Percentiles rank a stretch among this genome's conserved stretches.
phyloP scores from a whole-genome alignment of 345 rosid species.

The Cardiospermum halicacabum region DNA sequence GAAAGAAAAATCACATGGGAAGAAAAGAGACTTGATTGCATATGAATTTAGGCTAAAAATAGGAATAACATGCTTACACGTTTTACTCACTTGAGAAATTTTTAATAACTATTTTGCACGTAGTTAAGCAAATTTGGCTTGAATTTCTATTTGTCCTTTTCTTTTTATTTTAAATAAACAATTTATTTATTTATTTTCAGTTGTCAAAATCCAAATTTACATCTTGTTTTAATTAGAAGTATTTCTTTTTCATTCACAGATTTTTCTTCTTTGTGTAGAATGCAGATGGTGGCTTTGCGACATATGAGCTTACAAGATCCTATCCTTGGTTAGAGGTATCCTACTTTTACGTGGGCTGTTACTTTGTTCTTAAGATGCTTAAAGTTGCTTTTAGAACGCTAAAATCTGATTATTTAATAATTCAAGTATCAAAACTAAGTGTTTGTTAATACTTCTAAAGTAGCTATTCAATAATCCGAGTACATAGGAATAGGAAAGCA shows the following conservation, averaged over 20 bases:
- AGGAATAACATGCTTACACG: background rate
- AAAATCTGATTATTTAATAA: no score
- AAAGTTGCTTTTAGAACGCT: no score
- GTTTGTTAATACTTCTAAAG: no score
- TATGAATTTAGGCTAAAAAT: background rate
- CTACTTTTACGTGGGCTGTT: slow-evolving; percentile 2
- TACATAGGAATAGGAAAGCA: no score
- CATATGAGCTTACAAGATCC: slow-evolving; percentile 92
- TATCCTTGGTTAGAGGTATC: slow-evolving; percentile 89
- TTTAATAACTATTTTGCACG: background rate
- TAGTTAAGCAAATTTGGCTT: slow-evolving; percentile 3
- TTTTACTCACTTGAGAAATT: background rate
- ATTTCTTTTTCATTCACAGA: background rate
- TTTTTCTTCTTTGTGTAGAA: slow-evolving; percentile 45
- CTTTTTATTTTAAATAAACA: no score
- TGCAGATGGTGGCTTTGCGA: slow-evolving; percentile 73
- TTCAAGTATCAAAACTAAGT: no score
- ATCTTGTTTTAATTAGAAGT: background rate
- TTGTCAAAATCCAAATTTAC: background rate
- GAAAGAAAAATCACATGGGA: background rate
- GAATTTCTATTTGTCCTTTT: no score
- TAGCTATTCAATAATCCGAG: no score
- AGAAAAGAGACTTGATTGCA: background rate
- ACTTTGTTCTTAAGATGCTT: background rate
- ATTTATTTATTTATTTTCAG: slow-evolving; percentile 7